Evolutionary conservation across 495 filamentous ascomycete species (phyloP).

Genomic region (Neurospora sp.): DNA sequence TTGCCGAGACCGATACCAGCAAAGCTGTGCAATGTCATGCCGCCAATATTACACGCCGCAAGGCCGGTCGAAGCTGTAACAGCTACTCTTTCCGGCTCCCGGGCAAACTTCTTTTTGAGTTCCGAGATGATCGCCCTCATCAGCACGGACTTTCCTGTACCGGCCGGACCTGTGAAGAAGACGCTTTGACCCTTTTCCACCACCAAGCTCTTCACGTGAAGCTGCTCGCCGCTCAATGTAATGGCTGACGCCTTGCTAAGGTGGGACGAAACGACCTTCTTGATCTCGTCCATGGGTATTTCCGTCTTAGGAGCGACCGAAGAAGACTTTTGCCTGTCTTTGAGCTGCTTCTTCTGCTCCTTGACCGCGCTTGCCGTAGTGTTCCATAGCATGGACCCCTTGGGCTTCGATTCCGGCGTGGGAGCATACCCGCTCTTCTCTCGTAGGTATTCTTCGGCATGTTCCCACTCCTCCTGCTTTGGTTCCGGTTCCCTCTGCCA

Average conservation of each 20-base stretch:
- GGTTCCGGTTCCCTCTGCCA: conserved; percentile 10
- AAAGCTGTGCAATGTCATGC: conserved; percentile 93
- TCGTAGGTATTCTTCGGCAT: background rate
- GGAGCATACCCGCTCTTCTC: conserved; percentile 20
- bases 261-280: conserved; percentile 21
- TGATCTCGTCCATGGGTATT: conserved; percentile 20
- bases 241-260: conserved; percentile 44
- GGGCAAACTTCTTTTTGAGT: conserved; percentile 61
- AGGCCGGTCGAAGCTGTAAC: conserved; percentile 94
- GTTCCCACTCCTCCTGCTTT: conserved; percentile 11
- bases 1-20: conserved; percentile 92
- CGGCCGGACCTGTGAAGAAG: conserved; percentile 96
- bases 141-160: conserved; percentile 94
- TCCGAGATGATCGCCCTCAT: conserved; percentile 81
- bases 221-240: conserved; percentile 77
- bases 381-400: conserved; percentile 54
- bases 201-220: conserved; percentile 71
- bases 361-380: conserved; percentile 72
- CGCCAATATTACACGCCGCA: conserved; percentile 92
- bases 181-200: conserved; percentile 70
- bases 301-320: conserved; percentile 16
- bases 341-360: conserved; percentile 68
- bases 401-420: conserved; percentile 30
- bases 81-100: conserved; percentile 72
- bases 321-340: conserved; percentile 43